phyloP scores from a whole-genome alignment of 345 rosid species.

The Camelina sativa region DNA sequence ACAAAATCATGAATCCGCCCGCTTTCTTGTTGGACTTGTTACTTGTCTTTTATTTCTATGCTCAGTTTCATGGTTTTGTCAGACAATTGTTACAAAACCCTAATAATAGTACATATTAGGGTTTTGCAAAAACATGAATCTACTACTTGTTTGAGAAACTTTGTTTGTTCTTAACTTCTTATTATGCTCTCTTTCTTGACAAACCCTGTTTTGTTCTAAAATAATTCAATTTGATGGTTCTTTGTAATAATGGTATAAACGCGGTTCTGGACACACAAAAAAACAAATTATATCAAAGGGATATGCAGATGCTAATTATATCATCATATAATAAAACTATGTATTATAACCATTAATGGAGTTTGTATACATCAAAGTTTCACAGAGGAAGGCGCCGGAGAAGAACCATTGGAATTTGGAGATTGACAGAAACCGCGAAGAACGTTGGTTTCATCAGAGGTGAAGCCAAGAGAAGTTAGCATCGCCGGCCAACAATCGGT shows the following conservation, averaged over 20 bases:
- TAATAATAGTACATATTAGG: too few species aligned
- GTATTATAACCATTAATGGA: conserved; percentile 8
- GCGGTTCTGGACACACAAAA: not conserved
- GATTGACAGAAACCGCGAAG: conserved; percentile 60
- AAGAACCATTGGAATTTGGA: conserved; percentile 39
- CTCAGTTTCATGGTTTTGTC: not conserved
- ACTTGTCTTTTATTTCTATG: not conserved
- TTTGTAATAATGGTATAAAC: not conserved
- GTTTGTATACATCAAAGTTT: conserved; percentile 25
- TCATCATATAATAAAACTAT: not conserved
- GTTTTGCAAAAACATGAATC: not conserved
- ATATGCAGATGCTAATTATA: not conserved
- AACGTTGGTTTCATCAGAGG: conserved; percentile 60
- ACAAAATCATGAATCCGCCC: not conserved
- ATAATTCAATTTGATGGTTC: not conserved
- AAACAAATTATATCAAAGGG: not conserved
- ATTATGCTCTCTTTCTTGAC: conserved; percentile 10
- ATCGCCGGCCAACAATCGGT: conserved; percentile 79
- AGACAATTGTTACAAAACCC: too few species aligned
- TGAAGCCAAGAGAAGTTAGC: conserved; percentile 74
- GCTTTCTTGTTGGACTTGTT: not conserved
- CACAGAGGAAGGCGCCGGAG: conserved; percentile 33
- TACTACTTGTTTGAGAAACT: not conserved
- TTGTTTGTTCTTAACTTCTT: not conserved
- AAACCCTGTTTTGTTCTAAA: conserved; percentile 8